Evolutionary conservation across 2,329 filamentous ascomycete species (phyloP).

Genomic region (Clonostachys chloroleuca): DNA sequence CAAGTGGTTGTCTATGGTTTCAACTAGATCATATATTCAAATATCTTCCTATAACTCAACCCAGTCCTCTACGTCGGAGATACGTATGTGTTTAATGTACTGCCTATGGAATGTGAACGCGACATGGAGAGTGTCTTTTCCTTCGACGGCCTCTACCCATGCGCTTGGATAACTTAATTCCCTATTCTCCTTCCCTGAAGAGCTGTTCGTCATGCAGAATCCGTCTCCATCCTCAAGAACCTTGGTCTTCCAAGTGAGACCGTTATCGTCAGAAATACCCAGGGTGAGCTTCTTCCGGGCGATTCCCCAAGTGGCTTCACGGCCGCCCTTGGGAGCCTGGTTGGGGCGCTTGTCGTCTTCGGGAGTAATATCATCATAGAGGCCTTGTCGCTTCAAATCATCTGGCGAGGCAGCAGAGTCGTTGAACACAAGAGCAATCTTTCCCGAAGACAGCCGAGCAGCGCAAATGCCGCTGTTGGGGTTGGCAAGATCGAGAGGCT

Average conservation of each 20-base stretch:
- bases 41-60: neutral
- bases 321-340: slow-evolving; percentile 24
- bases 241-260: slow-evolving; percentile 26
- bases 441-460: slow-evolving; percentile 25
- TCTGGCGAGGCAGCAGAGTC: slow-evolving; percentile 24
- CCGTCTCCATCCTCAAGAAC: slow-evolving; percentile 37
- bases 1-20: no score
- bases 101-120: slow-evolving; percentile 37
- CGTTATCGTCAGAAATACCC: slow-evolving; percentile 26
- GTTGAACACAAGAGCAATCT: slow-evolving; percentile 32
- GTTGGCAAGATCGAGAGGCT: slow-evolving; percentile 29
- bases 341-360: slow-evolving; percentile 30
- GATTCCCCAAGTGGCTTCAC: slow-evolving; percentile 36
- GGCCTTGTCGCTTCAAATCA: slow-evolving; percentile 25
- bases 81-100: slow-evolving; percentile 30
- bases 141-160: slow-evolving; percentile 9
- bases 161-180: slow-evolving; percentile 40
- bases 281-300: slow-evolving; percentile 26
- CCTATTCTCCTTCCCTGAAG: slow-evolving; percentile 29
- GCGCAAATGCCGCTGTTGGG: slow-evolving; percentile 36
- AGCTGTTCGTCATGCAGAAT: slow-evolving; percentile 39
- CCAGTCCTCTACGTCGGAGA: slow-evolving; percentile 18
- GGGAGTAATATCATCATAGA: slow-evolving; percentile 38
- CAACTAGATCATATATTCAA: no score
- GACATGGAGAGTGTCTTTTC: slow-evolving; percentile 21